Conservation (phyloP, 192 early-diverging fungal genomes). For the Lobulomyces angularis region DNA sequence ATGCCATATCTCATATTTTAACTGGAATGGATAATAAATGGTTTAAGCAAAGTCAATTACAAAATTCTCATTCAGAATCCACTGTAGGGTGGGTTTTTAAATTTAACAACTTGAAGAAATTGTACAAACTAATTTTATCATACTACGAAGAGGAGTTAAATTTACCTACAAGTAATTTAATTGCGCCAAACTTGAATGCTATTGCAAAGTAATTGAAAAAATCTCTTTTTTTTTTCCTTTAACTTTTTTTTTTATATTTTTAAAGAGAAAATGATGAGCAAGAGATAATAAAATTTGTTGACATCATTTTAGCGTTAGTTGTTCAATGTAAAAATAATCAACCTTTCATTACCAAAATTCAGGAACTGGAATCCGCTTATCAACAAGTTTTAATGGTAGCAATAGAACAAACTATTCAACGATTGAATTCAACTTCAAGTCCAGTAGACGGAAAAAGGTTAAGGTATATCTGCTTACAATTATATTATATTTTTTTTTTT, state of each 20-base stretch:
- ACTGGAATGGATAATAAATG: too few relatives aligned
- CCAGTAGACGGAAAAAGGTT: too few relatives aligned
- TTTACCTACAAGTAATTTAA: slow-evolving; percentile 44
- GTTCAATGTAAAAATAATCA: slow-evolving; percentile 81
- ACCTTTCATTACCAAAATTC: slow-evolving; percentile 72
- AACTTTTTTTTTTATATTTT: too few relatives aligned
- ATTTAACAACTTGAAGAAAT: slow-evolving; percentile 83
- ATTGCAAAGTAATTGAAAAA: too few relatives aligned
- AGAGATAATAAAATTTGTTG: slow-evolving; percentile 69
- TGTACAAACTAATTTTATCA: slow-evolving; percentile 67
- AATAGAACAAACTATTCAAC: too few relatives aligned
- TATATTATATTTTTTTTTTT: neutral
- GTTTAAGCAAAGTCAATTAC: too few relatives aligned
- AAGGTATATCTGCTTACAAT: neutral
- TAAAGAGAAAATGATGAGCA: slow-evolving; percentile 56
- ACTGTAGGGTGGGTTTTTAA: slow-evolving; percentile 96
- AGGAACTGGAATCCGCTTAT: slow-evolving; percentile 48
- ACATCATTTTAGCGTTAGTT: slow-evolving; percentile 69
- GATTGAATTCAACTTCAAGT: too few relatives aligned
- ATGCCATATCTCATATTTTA: too few relatives aligned
- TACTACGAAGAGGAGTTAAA: slow-evolving; percentile 85
- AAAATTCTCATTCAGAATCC: too few relatives aligned
- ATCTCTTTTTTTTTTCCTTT: too few relatives aligned
- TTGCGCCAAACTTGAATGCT: slow-evolving; percentile 59
- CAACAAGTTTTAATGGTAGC: slow-evolving; percentile 84